Evolutionary conservation across 2,329 filamentous ascomycete species (phyloP), one percentile per base, ranked within the genome.

Genomic region (Xylogone sp.): DNA sequence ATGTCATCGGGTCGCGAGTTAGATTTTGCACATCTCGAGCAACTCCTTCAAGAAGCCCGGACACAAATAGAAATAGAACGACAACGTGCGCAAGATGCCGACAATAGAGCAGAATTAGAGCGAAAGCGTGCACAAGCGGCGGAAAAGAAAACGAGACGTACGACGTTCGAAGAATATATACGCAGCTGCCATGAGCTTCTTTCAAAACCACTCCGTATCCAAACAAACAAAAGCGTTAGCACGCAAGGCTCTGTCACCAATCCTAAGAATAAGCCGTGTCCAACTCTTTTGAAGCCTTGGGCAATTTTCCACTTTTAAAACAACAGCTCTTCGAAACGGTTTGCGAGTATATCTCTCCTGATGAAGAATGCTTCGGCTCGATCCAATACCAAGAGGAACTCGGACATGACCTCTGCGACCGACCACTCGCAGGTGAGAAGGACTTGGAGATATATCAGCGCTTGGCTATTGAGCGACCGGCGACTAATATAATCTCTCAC

Each of bases 391-490:
- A 64, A 20, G 57, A 55, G 46, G 61, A 57, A 24, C 55, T 59
- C 9, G 55, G 56, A 6, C 51, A 53, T 29, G 46, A 57, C 42
- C 45, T 63, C 39, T 53, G 45, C 18, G 48, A 51, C 45, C 54
- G 58, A 24, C 53, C 56, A 45, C 48, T 66, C 8, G 59, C 58
- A 43, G 65, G 64, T 49, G 62, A 68, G 45, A 53, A 59, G 48
- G 66, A 65, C 48, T 57, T 67, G 6, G 59, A 64, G 51, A 48
- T 19, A 53, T 66, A 64, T 53, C 55, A 66, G 46, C 58, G 62
- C 52, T 34, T 63, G 27, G 60, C 59, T n/a, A 58, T 68, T 45
- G 62, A 67, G 49, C 52, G 62, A 42, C 56, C 62, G 50, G 60
- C 57, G 50, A 58, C 54, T 19, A 49, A 63, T 43, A 63, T 68